Evolutionary conservation across 2,329 filamentous ascomycete species (phyloP).

Genomic region (Sporothrix curviconia): DNA sequence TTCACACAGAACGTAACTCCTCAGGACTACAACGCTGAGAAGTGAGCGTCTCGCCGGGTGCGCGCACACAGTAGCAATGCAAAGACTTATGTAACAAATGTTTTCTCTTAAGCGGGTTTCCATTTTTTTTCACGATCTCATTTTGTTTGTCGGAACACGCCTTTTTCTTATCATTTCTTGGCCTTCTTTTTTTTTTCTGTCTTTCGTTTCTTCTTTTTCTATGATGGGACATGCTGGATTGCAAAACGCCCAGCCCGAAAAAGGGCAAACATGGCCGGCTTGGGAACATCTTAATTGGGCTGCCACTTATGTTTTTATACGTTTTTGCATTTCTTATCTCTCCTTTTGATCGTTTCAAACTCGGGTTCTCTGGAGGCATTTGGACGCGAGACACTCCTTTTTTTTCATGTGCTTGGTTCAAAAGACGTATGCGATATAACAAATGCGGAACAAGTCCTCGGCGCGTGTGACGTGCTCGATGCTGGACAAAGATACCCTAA

Average conservation of each 20-base stretch:
- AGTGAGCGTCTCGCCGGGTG: no score
- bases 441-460: not conserved
- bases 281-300: no score
- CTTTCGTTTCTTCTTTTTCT: not conserved
- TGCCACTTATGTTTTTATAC: no score
- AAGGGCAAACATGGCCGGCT: no score
- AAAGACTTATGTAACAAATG: constrained; percentile 5
- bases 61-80: no score
- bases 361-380: no score
- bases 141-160: not conserved
- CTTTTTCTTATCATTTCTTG: not conserved
- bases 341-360: no score
- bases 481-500: constrained; percentile 3
- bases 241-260: not conserved
- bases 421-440: not conserved
- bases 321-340: not conserved
- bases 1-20: constrained; percentile 42
- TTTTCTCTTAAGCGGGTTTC: no score
- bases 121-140: no score
- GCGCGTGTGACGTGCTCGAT: not conserved
- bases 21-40: constrained; percentile 30
- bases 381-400: no score
- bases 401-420: no score
- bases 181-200: not conserved
- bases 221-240: not conserved